These are phyloP conservation scores for Paecilomyces fulvus DNA, from an alignment of 2,329 filamentous ascomycete genomes.

Conservation along the genomic window DNA sequence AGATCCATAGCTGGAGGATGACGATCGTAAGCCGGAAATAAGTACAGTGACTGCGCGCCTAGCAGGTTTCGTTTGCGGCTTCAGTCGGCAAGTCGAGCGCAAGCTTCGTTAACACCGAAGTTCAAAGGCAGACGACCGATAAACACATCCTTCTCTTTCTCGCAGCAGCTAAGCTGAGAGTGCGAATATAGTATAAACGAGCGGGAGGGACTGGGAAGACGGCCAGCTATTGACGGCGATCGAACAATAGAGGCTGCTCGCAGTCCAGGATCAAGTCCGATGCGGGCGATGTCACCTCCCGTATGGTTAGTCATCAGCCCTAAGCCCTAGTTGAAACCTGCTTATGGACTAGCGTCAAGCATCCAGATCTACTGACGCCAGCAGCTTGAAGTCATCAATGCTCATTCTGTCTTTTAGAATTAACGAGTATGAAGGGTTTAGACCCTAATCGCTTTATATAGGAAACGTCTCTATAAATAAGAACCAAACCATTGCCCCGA, in stretches of 20 bases:
- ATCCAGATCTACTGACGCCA: background rate
- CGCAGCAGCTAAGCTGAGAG: conserved; percentile 2
- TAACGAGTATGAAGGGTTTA: too few species aligned
- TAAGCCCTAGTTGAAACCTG: background rate
- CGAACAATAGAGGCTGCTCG: conserved; percentile 1
- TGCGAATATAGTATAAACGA: background rate
- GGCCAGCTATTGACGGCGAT: background rate
- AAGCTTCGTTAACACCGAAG: conserved; percentile 1
- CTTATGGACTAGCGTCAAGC: background rate
- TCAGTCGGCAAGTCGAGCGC: background rate
- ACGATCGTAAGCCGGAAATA: background rate
- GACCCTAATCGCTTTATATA: too few species aligned
- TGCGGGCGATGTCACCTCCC: background rate
- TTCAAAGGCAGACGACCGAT: conserved; percentile 1
- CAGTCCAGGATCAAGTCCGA: background rate
- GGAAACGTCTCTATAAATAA: too few species aligned
- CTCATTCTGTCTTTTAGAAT: background rate
- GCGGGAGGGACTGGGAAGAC: background rate
- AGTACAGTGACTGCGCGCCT: background rate
- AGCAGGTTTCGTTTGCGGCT: background rate
- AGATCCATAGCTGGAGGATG: conserved; percentile 46
- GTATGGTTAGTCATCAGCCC: background rate
- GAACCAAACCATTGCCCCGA: too few species aligned
- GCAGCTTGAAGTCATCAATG: background rate
- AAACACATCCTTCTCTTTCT: conserved; percentile 5